Evolutionary conservation across 2,329 filamentous ascomycete species (phyloP).

Genomic region (Cercospora zeina): DNA sequence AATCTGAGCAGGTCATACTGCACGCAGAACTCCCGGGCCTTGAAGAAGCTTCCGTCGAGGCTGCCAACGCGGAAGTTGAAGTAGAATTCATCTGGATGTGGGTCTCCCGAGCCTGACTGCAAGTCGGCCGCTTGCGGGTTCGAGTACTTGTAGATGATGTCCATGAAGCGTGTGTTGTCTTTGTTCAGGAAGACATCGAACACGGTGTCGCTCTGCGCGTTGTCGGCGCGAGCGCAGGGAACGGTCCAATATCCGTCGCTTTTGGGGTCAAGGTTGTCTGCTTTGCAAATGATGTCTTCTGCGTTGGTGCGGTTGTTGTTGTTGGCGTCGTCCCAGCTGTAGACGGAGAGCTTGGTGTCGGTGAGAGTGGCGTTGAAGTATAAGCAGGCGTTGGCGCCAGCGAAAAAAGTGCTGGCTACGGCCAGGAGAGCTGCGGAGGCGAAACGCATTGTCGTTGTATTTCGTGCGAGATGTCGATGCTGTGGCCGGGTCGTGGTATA

Average conservation of each 20-base stretch:
- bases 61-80: slow-evolving; percentile 28
- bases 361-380: slow-evolving; percentile 28
- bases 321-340: slow-evolving; percentile 28
- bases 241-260: slow-evolving; percentile 21
- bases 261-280: slow-evolving; percentile 13
- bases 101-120: slow-evolving; percentile 17
- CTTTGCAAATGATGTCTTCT: slow-evolving; percentile 26
- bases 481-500: not conserved
- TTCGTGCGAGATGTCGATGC: not conserved
- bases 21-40: slow-evolving; percentile 25
- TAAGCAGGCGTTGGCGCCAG: slow-evolving; percentile 19
- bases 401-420: slow-evolving; percentile 20
- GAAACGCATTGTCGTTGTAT: slow-evolving; percentile 8
- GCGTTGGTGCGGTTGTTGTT: slow-evolving; percentile 25
- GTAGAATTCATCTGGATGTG: slow-evolving; percentile 21
- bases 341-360: slow-evolving; percentile 23
- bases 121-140: slow-evolving; percentile 22
- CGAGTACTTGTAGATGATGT: slow-evolving; percentile 27
- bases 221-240: slow-evolving; percentile 21
- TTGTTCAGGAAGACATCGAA: slow-evolving; percentile 27
- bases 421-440: slow-evolving; percentile 13
- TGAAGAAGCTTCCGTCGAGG: slow-evolving; percentile 26
- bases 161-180: slow-evolving; percentile 25
- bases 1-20: slow-evolving; percentile 25
- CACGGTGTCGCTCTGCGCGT: slow-evolving; percentile 22